phyloP scores from a whole-genome alignment of 2,329 filamentous ascomycete species.

The Rutstroemia sp. region DNA sequence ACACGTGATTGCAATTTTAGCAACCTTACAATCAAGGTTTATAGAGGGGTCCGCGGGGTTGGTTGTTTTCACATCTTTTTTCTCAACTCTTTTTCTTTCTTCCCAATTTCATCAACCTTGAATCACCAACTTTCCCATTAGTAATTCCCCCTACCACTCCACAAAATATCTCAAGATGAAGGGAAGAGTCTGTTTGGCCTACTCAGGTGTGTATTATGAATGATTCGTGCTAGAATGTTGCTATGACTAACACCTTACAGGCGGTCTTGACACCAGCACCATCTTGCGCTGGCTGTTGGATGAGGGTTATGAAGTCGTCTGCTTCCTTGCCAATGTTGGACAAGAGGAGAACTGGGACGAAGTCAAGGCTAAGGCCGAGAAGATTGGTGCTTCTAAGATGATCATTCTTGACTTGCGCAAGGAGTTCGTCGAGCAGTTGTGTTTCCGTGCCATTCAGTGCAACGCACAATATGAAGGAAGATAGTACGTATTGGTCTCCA shows the following conservation, averaged over 20 bases:
- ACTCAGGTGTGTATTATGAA: too few relatives aligned
- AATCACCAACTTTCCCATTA: too few relatives aligned
- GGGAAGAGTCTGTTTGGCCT: too few relatives aligned
- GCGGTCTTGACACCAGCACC: slow-evolving; percentile 39
- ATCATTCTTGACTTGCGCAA: slow-evolving; percentile 24
- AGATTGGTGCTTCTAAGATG: slow-evolving; percentile 27
- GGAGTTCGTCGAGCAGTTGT: slow-evolving; percentile 72
- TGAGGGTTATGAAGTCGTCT: slow-evolving; percentile 40
- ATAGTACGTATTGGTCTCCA: slow-evolving; percentile 29
- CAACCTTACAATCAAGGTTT: too few relatives aligned
- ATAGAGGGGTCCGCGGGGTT: too few relatives aligned
- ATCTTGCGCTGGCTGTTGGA: slow-evolving; percentile 40
- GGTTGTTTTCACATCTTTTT: too few relatives aligned
- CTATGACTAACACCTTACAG: slow-evolving; percentile 10
- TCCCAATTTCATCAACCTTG: too few relatives aligned
- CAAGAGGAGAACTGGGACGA: slow-evolving; percentile 68
- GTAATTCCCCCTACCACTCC: too few relatives aligned
- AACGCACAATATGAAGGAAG: slow-evolving; percentile 63
- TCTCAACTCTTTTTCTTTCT: too few relatives aligned
- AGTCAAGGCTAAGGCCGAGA: slow-evolving; percentile 62
- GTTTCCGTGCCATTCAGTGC: slow-evolving; percentile 69
- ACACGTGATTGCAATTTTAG: too few relatives aligned
- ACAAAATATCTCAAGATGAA: too few relatives aligned
- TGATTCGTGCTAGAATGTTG: background rate
- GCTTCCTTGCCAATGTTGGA: slow-evolving; percentile 62